These are phyloP conservation scores for Parascedosporium putredinis DNA, from an alignment of 2,329 filamentous ascomycete genomes.

Conservation along the genomic window DNA sequence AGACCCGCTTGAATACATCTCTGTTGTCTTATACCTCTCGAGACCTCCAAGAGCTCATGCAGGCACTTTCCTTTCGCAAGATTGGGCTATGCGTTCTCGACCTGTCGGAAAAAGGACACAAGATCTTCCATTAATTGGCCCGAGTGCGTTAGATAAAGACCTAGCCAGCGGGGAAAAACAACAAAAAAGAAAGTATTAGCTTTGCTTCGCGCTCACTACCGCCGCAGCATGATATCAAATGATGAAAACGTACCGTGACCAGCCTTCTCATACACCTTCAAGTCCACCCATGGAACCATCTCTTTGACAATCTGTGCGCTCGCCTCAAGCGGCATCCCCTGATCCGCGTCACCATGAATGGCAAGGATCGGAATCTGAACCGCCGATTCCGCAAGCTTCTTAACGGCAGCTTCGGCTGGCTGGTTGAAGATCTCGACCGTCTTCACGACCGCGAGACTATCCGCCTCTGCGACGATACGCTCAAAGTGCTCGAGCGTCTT, in stretches of 20 bases:
- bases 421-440: not conserved
- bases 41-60: too few species aligned
- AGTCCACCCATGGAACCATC: slow-evolving; percentile 2
- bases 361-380: not conserved
- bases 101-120: too few species aligned
- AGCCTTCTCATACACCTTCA: slow-evolving; percentile 1
- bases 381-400: not conserved
- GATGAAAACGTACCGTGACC: slow-evolving; percentile 3
- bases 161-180: too few species aligned
- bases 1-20: too few species aligned
- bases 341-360: slow-evolving; percentile 2
- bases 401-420: not conserved
- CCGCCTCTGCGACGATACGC: not conserved
- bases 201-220: too few species aligned
- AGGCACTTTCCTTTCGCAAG: too few species aligned
- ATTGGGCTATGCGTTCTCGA: too few species aligned
- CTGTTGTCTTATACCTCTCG: too few species aligned
- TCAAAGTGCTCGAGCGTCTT: slow-evolving; percentile 5
- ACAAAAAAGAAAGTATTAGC: too few species aligned
- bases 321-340: slow-evolving; percentile 3
- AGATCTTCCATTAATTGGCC: too few species aligned
- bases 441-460: slow-evolving; percentile 1
- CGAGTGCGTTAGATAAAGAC: too few species aligned
- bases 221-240: too few species aligned
- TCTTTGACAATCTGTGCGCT: slow-evolving; percentile 2